A percentile compares a stretch with the other conserved stretches of the same genome.
These are phyloP conservation scores for Salix purpurea DNA, from an alignment of 345 rosid genomes.

Conservation along the genomic window DNA sequence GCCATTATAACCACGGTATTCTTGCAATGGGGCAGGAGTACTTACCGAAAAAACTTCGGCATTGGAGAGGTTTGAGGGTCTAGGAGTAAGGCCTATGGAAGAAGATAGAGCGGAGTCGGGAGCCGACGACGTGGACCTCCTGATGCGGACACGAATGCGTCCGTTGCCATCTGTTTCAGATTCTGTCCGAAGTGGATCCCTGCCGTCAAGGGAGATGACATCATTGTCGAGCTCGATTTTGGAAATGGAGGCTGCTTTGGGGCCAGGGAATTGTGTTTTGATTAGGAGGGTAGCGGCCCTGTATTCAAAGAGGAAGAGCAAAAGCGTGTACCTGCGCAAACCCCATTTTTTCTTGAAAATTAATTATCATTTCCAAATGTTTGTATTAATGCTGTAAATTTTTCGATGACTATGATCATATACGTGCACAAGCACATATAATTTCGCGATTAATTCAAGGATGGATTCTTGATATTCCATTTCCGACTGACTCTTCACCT, in stretches of 20 bases:
- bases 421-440: background rate
- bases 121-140: constrained; percentile 48
- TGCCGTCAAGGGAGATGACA: constrained; percentile 47
- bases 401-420: background rate
- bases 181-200: constrained; percentile 47
- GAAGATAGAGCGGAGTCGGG: constrained; percentile 48
- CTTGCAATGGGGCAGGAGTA: constrained; percentile 34
- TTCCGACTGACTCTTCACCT: background rate
- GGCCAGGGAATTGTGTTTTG: constrained; percentile 41
- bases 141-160: constrained; percentile 40
- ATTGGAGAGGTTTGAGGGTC: constrained; percentile 51
- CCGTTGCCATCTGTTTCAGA: constrained; percentile 44
- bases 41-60: constrained; percentile 49
- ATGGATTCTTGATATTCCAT: background rate
- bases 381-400: background rate
- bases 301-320: constrained; percentile 49
- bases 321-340: constrained; percentile 46
- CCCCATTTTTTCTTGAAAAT: background rate
- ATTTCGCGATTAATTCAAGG: background rate
- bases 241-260: constrained; percentile 37
- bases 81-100: constrained; percentile 42
- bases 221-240: constrained; percentile 47
- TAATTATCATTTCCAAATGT: background rate
- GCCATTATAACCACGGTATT: background rate
- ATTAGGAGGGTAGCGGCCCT: constrained; percentile 43